Evolutionary conservation across 805 yeast species (phyloP), one percentile per base, ranked within the genome.

Genomic region (Ogataea neopini): DNA sequence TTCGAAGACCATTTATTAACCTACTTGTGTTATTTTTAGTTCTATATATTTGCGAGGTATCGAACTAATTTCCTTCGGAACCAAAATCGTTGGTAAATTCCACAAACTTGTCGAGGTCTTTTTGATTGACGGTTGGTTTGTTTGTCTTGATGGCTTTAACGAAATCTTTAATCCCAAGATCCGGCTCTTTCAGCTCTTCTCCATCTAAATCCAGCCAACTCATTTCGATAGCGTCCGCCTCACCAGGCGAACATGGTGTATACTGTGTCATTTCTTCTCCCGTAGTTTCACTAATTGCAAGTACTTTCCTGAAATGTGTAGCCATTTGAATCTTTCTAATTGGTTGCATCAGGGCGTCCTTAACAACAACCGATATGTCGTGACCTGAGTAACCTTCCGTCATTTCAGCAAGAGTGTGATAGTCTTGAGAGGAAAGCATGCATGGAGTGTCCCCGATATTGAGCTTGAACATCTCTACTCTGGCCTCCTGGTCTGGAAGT

Each of bases 241-340:
- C 97, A n/a, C 99, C 99, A 0, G 99, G 99, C 0, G 97, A 90
- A 63, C 99, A 94, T 1, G 99, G 99, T 13, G 91, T 87, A 42
- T 81, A 76, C 63, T 81, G 83, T 22, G 66, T 70, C 14, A 49
- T 54, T 1, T 69, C 72, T 32, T 56, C 66, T 1, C 65, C 66
- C 10, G 68, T 60, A 25, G 61, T 62, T 25, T 68, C 71, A 22
- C 70, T 73, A 2, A 70, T 76, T 6, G 75, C 73, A 1, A 60
- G 54, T 9, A 80, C 80, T 50, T 77, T 74, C 63, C 86, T 86
- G 73, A 94, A 94, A 73, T 94, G 99, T 0, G 99, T 94, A 0
- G 99, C 97, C 61, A 81, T 84, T 68, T 92, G 98, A 53, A 94
- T 89, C 64, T 89, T 90, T 59, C 99, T 79, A 49, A 94, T 89